These are phyloP conservation scores for Venturia asperata DNA, from an alignment of 2,329 filamentous ascomycete species.

Conservation along the genomic window DNA sequence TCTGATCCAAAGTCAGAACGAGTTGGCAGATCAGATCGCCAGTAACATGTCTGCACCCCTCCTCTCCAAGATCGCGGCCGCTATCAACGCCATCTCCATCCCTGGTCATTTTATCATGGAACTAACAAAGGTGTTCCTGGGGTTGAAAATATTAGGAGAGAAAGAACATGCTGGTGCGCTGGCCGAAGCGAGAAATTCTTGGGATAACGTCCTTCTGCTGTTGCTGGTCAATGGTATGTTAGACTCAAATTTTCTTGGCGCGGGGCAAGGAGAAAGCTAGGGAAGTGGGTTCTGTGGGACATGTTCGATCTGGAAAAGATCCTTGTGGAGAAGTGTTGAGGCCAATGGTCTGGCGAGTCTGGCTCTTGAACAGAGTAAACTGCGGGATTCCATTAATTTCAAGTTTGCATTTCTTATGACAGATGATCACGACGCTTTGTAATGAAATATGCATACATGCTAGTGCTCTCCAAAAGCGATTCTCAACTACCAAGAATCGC, in stretches of 20 bases:
- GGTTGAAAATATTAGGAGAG: neutral
- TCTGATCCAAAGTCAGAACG: no score
- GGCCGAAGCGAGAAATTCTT: neutral
- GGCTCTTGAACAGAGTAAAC: no score
- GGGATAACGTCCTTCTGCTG: neutral
- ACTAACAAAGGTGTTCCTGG: neutral
- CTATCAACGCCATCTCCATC: neutral
- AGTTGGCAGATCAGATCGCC: neutral
- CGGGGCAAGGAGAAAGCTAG: neutral
- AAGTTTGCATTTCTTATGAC: no score
- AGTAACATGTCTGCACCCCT: neutral
- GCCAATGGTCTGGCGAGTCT: no score
- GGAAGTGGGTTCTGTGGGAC: neutral
- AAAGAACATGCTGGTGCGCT: neutral
- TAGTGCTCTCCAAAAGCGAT: neutral
- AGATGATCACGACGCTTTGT: no score
- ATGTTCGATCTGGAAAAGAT: no score
- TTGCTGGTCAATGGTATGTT: constrained; percentile 10
- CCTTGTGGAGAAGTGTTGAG: no score
- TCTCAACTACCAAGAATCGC: constrained; percentile 7
- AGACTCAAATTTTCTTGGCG: neutral
- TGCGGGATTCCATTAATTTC: no score
- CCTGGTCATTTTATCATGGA: constrained; percentile 3
- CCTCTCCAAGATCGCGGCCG: neutral
- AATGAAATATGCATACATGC: no score